These are phyloP conservation scores for Hyphopichia buzzinii DNA, from an alignment of 1,139 yeast genomes.

Conservation along the genomic window DNA sequence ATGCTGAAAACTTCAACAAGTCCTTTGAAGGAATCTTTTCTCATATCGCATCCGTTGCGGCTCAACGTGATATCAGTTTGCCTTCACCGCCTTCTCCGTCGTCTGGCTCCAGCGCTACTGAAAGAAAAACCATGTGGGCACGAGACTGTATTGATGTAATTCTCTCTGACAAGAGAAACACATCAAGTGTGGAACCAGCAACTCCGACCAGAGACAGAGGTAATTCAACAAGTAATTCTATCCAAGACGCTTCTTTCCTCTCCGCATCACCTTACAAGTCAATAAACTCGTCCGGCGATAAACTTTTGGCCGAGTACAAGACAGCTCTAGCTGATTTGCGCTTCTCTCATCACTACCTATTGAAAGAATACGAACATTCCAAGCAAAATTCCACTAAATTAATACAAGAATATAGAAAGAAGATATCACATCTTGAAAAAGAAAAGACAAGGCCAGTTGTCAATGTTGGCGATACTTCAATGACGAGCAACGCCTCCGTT, in stretches of 20 bases:
- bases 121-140: conserved; percentile 47
- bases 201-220: conserved; percentile 9
- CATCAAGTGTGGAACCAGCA: conserved; percentile 4
- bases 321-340: conserved; percentile 61
- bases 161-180: conserved; percentile 7
- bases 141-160: conserved; percentile 49
- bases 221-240: conserved; percentile 14
- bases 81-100: conserved; percentile 41
- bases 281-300: conserved; percentile 17
- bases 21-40: conserved; percentile 49
- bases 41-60: conserved; percentile 54
- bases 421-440: conserved; percentile 43
- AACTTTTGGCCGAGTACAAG: conserved; percentile 40
- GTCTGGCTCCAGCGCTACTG: conserved; percentile 11
- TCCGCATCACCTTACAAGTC: conserved; percentile 22
- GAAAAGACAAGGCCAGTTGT: conserved; percentile 27
- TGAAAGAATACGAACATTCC: conserved; percentile 60
- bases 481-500: conserved; percentile 1
- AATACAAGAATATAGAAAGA: conserved; percentile 49
- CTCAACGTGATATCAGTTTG: conserved; percentile 45
- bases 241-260: conserved; percentile 26
- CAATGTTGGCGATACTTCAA: conserved; percentile 5
- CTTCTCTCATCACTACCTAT: conserved; percentile 60
- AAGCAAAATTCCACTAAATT: conserved; percentile 47
- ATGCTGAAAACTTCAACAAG: conserved; percentile 7